These are phyloP conservation scores for Irpex sp. DNA, from an alignment of 1,284 basidiomycete species.

Conservation along the genomic window DNA sequence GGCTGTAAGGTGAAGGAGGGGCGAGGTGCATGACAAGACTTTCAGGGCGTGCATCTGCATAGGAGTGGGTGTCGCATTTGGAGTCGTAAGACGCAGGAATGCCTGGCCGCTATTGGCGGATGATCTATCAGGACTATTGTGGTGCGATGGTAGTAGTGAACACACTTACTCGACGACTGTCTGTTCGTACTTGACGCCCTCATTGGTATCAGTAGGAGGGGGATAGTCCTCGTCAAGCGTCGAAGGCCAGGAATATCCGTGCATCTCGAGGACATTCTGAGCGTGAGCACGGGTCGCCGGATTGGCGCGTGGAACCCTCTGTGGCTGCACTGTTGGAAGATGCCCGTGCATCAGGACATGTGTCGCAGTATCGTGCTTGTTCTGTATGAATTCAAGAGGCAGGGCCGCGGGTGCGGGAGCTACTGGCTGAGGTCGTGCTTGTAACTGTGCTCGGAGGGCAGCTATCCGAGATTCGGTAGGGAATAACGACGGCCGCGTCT, in stretches of 20 bases:
- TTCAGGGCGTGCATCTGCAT: slow-evolving; percentile 65
- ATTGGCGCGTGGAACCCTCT: slow-evolving; percentile 14
- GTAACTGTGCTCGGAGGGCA: slow-evolving; percentile 9
- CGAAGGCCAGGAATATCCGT: slow-evolving; percentile 62
- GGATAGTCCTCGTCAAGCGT: slow-evolving; percentile 59
- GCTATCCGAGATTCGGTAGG: background rate
- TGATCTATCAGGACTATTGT: background rate
- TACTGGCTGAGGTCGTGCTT: slow-evolving; percentile 3
- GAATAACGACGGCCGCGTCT: background rate
- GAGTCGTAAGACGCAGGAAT: slow-evolving; percentile 53
- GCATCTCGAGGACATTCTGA: slow-evolving; percentile 27
- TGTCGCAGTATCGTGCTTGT: slow-evolving; percentile 31
- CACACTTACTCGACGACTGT: slow-evolving; percentile 53
- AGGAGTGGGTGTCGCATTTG: slow-evolving; percentile 49
- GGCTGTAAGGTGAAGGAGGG: slow-evolving; percentile 37
- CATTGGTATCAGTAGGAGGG: slow-evolving; percentile 24
- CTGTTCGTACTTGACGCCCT: slow-evolving; percentile 59
- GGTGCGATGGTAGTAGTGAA: slow-evolving; percentile 12
- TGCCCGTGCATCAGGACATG: slow-evolving; percentile 24
- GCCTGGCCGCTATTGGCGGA: slow-evolving; percentile 44
- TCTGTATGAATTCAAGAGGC: slow-evolving; percentile 21
- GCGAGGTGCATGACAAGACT: slow-evolving; percentile 70
- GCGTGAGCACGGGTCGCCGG: slow-evolving; percentile 24
- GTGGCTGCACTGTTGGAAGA: slow-evolving; percentile 9
- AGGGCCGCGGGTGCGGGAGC: slow-evolving; percentile 10